Base-by-base conservation (phyloP, 2,329 filamentous ascomycete species). In the Cercospora citrullina region DNA sequence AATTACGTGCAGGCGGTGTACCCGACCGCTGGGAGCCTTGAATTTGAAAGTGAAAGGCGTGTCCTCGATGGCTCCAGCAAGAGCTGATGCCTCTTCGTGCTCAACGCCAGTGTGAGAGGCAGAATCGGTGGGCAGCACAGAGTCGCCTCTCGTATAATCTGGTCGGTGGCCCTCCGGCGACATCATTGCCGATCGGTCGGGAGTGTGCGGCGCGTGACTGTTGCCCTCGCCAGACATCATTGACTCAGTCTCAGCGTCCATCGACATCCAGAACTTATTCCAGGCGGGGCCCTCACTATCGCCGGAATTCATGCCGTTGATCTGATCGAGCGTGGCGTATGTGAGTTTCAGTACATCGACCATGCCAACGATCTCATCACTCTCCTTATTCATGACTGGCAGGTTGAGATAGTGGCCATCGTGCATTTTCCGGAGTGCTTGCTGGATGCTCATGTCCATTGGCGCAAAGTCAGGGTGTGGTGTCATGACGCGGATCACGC, bases 261-360 rank as follows among this genome's bases (percentile, higher is more conserved):
- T 89, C 0, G 95, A 98, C 73, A 98, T 85, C 95, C 95, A 99
- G 83, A 99, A 99, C 81, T 98, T 99, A 84, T 97, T 98, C 95
- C 95, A 99, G 6, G 95, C 95, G 5, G 95, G 95, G 0, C 95
- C 95, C 81, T 99, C 95, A 74, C 89, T 93, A 77, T 97, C 94
- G 51, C 88, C 87, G 63, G 90, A 93, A 48, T 87, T 89, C 90
- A 99, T 98, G 68, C 92, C 93, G 84, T 98, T 98, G 77, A 90
- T 89, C 86, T 90, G 94, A 81, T 99, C 95, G 63, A 99, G 87
- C 5, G 95, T 99, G 60, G 95, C 95, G 81, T 99, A 99, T 23
- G 95, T 99, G 76, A 99, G 86, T 83, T 98, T 98, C 70, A 99
- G 87, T 68, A 99, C 95, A 80, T 99, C 95, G 28, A 99, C 95